phyloP scores from a whole-genome alignment of 1,139 yeast species.

The Geotrichum histeridarum region DNA sequence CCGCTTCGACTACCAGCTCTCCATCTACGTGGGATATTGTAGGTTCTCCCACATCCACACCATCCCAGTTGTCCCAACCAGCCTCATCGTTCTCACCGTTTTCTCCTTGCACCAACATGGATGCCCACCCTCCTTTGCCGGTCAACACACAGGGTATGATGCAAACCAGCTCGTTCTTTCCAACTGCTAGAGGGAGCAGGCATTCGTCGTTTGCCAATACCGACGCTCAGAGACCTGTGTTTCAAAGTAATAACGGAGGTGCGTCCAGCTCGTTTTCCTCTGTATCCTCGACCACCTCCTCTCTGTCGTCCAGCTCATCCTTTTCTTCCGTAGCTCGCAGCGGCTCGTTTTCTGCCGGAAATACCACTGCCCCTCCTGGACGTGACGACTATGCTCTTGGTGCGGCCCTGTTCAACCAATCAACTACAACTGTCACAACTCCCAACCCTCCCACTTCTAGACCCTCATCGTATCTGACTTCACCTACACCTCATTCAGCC shows the following conservation, averaged over 20 bases:
- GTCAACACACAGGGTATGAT: not conserved
- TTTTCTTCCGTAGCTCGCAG: constrained; percentile 3
- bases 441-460: constrained; percentile 1
- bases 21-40: not conserved
- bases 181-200: not conserved
- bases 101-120: not conserved
- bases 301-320: constrained; percentile 1
- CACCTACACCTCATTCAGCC: constrained; percentile 10
- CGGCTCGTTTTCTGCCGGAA: constrained; percentile 4
- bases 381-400: constrained; percentile 3
- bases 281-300: not conserved
- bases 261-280: constrained; percentile 1
- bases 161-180: not conserved
- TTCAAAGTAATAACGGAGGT: not conserved
- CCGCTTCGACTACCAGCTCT: not conserved
- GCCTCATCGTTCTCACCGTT: not conserved
- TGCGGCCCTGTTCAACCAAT: constrained; percentile 4
- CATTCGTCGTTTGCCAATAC: constrained; percentile 6
- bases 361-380: not conserved
- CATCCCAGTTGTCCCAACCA: not conserved
- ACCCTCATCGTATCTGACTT: not conserved
- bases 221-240: constrained; percentile 8
- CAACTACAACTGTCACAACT: not conserved
- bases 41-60: not conserved
- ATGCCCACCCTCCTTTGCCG: not conserved